Evolutionary conservation across 2,329 filamentous ascomycete species (phyloP).

Genomic region (Pyrenochaeta sp.): DNA sequence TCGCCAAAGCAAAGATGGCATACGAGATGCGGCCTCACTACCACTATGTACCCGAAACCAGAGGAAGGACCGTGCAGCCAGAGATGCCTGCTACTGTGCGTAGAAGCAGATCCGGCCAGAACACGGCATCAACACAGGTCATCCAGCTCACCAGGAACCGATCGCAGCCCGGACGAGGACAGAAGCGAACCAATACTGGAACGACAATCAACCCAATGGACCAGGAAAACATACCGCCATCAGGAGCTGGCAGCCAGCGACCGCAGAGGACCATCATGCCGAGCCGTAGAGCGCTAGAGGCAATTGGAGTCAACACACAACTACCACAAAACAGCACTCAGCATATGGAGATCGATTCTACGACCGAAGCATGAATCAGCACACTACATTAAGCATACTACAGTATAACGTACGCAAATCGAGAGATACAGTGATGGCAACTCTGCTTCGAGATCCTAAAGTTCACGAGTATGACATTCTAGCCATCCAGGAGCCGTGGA

Average conservation of each 20-base stretch:
- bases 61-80: constrained; percentile 1
- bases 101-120: constrained; percentile 1
- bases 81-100: not conserved
- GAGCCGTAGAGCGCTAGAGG: constrained; percentile 3
- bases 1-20: constrained; percentile 16
- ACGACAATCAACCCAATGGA: constrained; percentile 1
- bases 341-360: constrained; percentile 12
- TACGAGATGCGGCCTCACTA: constrained; percentile 16
- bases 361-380: constrained; percentile 13
- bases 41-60: constrained; percentile 4
- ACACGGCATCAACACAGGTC: not conserved
- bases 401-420: no score
- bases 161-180: constrained; percentile 7
- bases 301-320: not conserved
- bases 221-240: not conserved
- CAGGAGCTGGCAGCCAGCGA: not conserved
- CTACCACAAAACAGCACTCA: not conserved
- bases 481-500: no score
- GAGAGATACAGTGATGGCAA: no score
- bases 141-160: constrained; percentile 2
- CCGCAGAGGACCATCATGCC: constrained; percentile 5
- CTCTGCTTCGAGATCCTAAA: no score
- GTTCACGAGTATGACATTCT: no score
- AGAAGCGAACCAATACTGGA: constrained; percentile 14
- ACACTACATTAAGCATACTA: constrained; percentile 18